A percentile compares a stretch with the other conserved stretches of the same genome.
Evolutionary conservation across 225 moss, liverwort and hornwort genomes (phyloP).

Genomic region (Climacium dendroides): DNA sequence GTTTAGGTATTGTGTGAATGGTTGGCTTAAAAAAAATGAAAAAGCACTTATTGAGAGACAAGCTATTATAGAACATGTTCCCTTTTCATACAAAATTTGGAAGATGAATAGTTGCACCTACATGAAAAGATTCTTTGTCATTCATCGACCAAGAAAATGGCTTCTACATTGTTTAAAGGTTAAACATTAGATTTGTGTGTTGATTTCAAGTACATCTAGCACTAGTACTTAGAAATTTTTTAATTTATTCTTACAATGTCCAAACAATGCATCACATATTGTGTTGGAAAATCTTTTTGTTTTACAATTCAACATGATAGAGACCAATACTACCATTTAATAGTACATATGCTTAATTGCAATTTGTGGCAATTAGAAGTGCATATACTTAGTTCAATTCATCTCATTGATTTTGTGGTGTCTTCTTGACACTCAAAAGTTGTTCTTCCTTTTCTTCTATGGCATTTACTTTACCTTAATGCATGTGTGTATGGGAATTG

Average conservation of each 20-base stretch:
- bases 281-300: background rate
- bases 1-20: no score
- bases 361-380: background rate
- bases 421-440: background rate
- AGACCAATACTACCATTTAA: background rate
- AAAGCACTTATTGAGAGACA: no score
- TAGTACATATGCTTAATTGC: background rate
- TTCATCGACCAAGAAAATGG: no score
- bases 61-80: no score
- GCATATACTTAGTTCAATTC: background rate
- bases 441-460: background rate
- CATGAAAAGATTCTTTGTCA: no score
- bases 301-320: background rate
- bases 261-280: background rate
- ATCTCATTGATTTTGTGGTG: background rate
- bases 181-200: background rate
- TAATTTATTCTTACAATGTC: background rate
- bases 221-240: background rate
- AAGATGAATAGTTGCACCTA: no score
- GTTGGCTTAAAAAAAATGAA: no score
- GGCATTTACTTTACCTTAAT: background rate
- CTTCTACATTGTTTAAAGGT: no score
- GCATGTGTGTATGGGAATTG: background rate
- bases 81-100: no score
- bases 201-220: background rate